Percentiles rank a stretch among this genome's conserved stretches.
phyloP scores from a whole-genome alignment of 176 grass and related monocot species.

The Aegilops speltoides region DNA sequence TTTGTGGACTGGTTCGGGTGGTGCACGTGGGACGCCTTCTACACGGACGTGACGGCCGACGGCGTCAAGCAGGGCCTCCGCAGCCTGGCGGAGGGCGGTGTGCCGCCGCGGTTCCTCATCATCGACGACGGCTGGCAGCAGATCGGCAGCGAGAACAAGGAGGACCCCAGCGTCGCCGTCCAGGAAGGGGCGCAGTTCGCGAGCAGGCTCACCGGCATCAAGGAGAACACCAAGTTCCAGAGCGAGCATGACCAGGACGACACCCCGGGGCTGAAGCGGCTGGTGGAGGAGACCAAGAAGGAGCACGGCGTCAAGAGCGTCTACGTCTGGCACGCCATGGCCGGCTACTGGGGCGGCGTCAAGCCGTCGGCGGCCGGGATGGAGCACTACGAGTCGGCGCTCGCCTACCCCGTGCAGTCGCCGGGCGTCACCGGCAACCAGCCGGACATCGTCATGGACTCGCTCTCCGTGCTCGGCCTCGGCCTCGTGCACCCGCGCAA shows the following conservation, averaged over 20 bases:
- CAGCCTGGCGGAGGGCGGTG: conserved; percentile 62
- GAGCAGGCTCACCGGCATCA: conserved; percentile 72
- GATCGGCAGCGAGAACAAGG: conserved; percentile 55
- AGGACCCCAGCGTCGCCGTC: conserved; percentile 20
- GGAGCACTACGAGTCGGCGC: conserved; percentile 58
- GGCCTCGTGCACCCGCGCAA: conserved; percentile 63
- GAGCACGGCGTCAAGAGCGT: conserved; percentile 55
- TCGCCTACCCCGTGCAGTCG: conserved; percentile 62
- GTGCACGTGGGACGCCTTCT: conserved; percentile 98
- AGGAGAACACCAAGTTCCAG: conserved; percentile 90
- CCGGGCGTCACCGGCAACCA: conserved; percentile 69
- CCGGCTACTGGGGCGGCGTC: conserved; percentile 86
- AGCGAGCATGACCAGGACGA: neutral
- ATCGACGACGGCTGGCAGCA: conserved; percentile 90
- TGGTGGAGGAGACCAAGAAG: conserved; percentile 52
- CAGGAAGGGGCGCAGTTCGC: conserved; percentile 94
- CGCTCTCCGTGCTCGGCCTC: conserved; percentile 57
- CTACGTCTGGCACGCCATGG: conserved; percentile 89
- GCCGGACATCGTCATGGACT: conserved; percentile 75
- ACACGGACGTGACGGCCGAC: conserved; percentile 78
- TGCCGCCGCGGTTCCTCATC: conserved; percentile 76
- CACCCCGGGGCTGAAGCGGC: conserved; percentile 47
- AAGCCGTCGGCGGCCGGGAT: conserved; percentile 38
- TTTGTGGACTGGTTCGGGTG: conserved; percentile 90
- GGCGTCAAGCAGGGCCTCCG: conserved; percentile 59